These are phyloP conservation scores for Groenewaldozyma sp. DNA, from an alignment of 1,139 yeast species.

Conservation along the genomic window DNA sequence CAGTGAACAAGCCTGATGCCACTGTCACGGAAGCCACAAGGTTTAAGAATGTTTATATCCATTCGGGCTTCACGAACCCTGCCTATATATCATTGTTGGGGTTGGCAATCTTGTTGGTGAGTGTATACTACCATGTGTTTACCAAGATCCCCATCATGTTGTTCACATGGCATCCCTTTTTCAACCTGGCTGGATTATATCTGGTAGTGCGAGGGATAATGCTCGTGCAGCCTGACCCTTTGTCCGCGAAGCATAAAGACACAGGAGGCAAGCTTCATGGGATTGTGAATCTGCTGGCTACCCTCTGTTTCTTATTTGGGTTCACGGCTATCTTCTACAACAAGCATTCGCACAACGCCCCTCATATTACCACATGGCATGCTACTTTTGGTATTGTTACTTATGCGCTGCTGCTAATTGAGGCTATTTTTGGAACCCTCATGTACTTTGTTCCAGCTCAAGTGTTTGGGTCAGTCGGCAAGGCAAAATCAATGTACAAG, in stretches of 20 bases:
- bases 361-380: slow-evolving; percentile 25
- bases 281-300: slow-evolving; percentile 17
- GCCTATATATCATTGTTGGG: neutral
- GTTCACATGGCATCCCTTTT: slow-evolving; percentile 21
- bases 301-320: slow-evolving; percentile 16
- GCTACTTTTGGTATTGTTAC: slow-evolving; percentile 24
- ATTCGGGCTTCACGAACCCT: neutral
- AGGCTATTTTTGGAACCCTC: slow-evolving; percentile 19
- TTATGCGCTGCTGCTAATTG: slow-evolving; percentile 14
- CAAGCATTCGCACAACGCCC: slow-evolving; percentile 20
- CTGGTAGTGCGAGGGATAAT: slow-evolving; percentile 18
- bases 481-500: slow-evolving; percentile 25
- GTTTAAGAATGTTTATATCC: neutral
- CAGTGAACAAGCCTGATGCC: no score
- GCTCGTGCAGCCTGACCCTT: slow-evolving; percentile 20
- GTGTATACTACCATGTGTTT: slow-evolving; percentile 13
- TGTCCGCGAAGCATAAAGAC: slow-evolving; percentile 18
- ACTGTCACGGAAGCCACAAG: no score
- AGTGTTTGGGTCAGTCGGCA: slow-evolving; percentile 22
- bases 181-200: slow-evolving; percentile 18
- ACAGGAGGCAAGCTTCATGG: slow-evolving; percentile 25
- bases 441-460: slow-evolving; percentile 22
- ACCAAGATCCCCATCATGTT: slow-evolving; percentile 14
- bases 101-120: neutral
- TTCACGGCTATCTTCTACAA: slow-evolving; percentile 19